Percentiles rank a stretch among this genome's conserved stretches.
These are phyloP conservation scores for Pichia sp. DNA, from an alignment of 1,139 yeast species.

Conservation along the genomic window DNA sequence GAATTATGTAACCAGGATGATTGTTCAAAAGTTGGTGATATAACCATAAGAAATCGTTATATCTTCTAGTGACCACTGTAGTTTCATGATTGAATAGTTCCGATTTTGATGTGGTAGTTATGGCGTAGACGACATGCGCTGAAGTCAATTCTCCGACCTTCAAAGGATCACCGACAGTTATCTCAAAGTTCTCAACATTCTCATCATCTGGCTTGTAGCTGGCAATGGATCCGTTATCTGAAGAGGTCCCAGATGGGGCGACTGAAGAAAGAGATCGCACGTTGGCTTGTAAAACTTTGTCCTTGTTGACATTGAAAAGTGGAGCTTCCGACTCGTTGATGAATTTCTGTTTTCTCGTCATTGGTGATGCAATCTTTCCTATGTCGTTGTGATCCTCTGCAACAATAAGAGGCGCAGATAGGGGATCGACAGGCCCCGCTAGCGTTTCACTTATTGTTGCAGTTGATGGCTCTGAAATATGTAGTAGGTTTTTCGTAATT, in stretches of 20 bases:
- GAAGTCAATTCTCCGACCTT: constrained; percentile 87
- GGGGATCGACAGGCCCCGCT: constrained; percentile 32
- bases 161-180: constrained; percentile 83
- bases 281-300: constrained; percentile 5
- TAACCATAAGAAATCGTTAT: constrained; percentile 47
- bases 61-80: constrained; percentile 25
- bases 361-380: constrained; percentile 5
- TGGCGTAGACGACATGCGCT: constrained; percentile 84
- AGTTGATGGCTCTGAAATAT: constrained; percentile 2
- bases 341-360: constrained; percentile 21
- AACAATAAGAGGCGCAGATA: constrained; percentile 15
- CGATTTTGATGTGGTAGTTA: constrained; percentile 49
- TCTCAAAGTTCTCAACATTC: constrained; percentile 38
- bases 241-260: background rate
- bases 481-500: constrained; percentile 26
- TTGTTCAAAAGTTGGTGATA: constrained; percentile 81
- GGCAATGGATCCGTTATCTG: constrained; percentile 7
- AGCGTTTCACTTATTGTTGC: background rate
- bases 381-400: constrained; percentile 13
- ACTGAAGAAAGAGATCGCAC: background rate
- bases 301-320: constrained; percentile 13
- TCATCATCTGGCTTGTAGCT: constrained; percentile 18
- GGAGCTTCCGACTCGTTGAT: constrained; percentile 44
- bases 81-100: constrained; percentile 23
- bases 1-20: constrained; percentile 86